Percentiles rank a stretch among this genome's conserved stretches.
Evolutionary conservation across 2,329 filamentous ascomycete species (phyloP).

Genomic region (Pseudogymnoascus sp.): DNA sequence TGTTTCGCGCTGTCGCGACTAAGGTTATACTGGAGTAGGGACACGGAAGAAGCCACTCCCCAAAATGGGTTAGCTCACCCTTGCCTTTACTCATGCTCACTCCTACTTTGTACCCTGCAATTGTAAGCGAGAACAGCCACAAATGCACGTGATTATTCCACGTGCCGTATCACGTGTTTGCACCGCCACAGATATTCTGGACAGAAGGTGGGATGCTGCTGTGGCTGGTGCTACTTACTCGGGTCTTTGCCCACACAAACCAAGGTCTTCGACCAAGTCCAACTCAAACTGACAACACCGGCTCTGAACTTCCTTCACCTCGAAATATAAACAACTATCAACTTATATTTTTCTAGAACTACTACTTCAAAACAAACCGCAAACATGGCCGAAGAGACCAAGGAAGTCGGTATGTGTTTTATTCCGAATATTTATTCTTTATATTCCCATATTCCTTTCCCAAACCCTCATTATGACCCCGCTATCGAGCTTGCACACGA

Average conservation of each 20-base stretch:
- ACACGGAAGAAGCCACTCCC: constrained; percentile 1
- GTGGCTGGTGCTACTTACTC: background rate
- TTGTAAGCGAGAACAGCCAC: background rate
- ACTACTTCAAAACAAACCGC: constrained; percentile 12
- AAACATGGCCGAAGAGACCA: constrained; percentile 35
- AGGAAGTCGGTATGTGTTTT: constrained; percentile 33
- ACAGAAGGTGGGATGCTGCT: background rate
- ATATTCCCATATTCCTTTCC: constrained; percentile 28
- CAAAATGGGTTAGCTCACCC: background rate
- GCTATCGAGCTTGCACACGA: constrained; percentile 19
- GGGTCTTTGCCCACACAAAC: constrained; percentile 10
- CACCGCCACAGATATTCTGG: background rate
- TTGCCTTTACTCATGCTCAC: background rate
- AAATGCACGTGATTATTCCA: background rate
- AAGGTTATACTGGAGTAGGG: constrained; percentile 5
- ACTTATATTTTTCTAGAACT: background rate
- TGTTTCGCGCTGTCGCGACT: constrained; percentile 2
- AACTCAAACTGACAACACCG: constrained; percentile 5
- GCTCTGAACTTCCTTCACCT: background rate
- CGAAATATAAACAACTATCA: constrained; percentile 6
- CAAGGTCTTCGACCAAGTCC: constrained; percentile 1
- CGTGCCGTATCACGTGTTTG: background rate
- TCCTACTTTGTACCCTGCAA: background rate
- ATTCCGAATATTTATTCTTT: constrained; percentile 11
- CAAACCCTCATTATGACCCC: constrained; percentile 23